These are phyloP conservation scores for Starmerella bombicola DNA, from an alignment of 805 yeast species.

Conservation along the genomic window DNA sequence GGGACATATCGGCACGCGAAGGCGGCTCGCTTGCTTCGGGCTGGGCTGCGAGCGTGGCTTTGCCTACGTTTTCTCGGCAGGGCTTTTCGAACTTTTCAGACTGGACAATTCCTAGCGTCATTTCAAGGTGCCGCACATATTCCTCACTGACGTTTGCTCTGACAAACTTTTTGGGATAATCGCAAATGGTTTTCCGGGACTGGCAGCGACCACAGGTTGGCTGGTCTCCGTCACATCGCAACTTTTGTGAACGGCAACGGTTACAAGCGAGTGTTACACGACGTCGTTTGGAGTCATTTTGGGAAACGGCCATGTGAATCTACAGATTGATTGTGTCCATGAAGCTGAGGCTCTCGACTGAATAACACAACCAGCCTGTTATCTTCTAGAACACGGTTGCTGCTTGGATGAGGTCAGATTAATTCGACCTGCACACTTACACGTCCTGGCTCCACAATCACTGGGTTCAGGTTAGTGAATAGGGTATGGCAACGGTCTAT, in stretches of 20 bases:
- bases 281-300: background rate
- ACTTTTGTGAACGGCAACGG: background rate
- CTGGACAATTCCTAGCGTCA: background rate
- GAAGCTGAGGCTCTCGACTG: too few species aligned
- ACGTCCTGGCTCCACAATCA: too few species aligned
- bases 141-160: background rate
- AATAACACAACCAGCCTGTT: too few species aligned
- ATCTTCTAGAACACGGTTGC: too few species aligned
- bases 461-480: too few species aligned
- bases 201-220: background rate
- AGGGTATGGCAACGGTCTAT: too few species aligned
- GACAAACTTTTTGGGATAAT: background rate
- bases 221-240: conserved; percentile 1
- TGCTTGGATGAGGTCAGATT: too few species aligned
- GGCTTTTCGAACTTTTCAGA: too few species aligned
- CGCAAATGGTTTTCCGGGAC: background rate
- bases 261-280: background rate
- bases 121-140: background rate
- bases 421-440: too few species aligned
- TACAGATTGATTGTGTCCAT: too few species aligned
- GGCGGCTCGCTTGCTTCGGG: background rate
- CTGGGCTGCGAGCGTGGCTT: background rate
- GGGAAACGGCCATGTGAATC: too few species aligned
- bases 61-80: background rate
- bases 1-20: background rate